phyloP scores from a whole-genome alignment of 108 stramenopile genomes.

The Fragilariopsis cylindrus region DNA sequence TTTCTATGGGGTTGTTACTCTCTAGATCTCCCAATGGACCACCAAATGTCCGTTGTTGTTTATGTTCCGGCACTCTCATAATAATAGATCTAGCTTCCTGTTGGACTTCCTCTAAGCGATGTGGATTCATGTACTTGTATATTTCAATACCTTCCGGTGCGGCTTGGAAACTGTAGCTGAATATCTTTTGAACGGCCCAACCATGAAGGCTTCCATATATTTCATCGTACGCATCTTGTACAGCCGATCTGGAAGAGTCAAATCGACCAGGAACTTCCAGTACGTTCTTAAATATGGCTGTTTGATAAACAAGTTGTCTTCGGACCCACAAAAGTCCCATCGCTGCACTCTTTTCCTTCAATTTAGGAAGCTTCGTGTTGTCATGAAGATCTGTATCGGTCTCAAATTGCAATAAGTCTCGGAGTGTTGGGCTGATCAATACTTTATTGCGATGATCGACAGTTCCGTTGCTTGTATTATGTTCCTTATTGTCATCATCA shows the following conservation, averaged over 20 bases:
- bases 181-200: constrained; percentile 76
- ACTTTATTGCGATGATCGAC: neutral
- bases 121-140: constrained; percentile 60
- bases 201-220: constrained; percentile 69
- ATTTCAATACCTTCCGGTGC: constrained; percentile 56
- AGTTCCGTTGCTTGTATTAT: neutral
- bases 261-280: constrained; percentile 44
- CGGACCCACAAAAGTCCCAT: constrained; percentile 73
- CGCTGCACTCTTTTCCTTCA: constrained; percentile 61
- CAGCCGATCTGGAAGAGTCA: constrained; percentile 43
- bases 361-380: constrained; percentile 47
- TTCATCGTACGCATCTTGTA: constrained; percentile 57
- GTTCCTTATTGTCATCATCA: neutral
- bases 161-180: constrained; percentile 68
- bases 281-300: constrained; percentile 55
- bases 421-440: constrained; percentile 46
- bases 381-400: constrained; percentile 41
- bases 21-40: neutral
- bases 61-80: constrained; percentile 2
- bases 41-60: neutral
- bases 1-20: constrained; percentile 25
- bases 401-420: constrained; percentile 58
- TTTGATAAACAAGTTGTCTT: constrained; percentile 71
- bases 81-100: constrained; percentile 25
- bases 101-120: constrained; percentile 42